Percentiles rank a stretch among this genome's conserved stretches.
phyloP scores from a whole-genome alignment of 2,329 filamentous ascomycete species.

The Thermothelomyces thermophilus region DNA sequence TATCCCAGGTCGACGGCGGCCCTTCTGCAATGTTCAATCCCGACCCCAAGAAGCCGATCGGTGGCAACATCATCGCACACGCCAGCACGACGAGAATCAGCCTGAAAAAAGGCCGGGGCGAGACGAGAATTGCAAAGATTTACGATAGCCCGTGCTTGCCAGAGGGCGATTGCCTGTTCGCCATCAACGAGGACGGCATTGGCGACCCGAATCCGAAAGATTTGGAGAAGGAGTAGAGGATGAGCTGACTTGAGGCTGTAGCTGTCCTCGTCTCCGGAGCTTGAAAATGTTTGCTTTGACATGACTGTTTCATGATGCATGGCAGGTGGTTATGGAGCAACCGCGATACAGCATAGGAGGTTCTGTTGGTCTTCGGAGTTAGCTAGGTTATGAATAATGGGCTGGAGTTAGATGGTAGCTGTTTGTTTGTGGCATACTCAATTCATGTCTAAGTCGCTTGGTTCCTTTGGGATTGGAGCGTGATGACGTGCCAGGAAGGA shows the following conservation, averaged over 20 bases:
- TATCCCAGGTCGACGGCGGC: conserved; percentile 94
- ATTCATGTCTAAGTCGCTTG: too few relatives aligned
- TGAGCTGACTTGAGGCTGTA: background rate
- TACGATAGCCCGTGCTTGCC: conserved; percentile 97
- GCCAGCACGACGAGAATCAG: conserved; percentile 92
- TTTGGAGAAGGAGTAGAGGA: conserved; percentile 60
- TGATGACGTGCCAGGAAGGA: too few relatives aligned
- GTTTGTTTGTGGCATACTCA: too few relatives aligned
- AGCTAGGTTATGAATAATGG: conserved; percentile 9
- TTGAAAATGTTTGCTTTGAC: background rate
- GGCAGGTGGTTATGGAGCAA: background rate
- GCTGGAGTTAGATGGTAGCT: conserved; percentile 7
- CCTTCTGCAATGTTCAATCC: conserved; percentile 98
- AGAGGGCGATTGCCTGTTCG: conserved; percentile 93
- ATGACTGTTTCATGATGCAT: conserved; percentile 9
- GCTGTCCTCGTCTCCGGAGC: background rate
- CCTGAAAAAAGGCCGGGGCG: conserved; percentile 88
- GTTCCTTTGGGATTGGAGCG: too few relatives aligned
- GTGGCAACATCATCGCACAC: conserved; percentile 97
- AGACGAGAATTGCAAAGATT: conserved; percentile 97
- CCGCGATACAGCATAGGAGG: background rate
- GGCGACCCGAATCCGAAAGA: conserved; percentile 95
- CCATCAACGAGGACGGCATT: conserved; percentile 95
- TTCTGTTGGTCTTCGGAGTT: conserved; percentile 6
- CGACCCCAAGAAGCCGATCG: conserved; percentile 98